Evolutionary conservation across 1,284 basidiomycete genomes (phyloP).

Genomic region (Ceratobasidium sp.): DNA sequence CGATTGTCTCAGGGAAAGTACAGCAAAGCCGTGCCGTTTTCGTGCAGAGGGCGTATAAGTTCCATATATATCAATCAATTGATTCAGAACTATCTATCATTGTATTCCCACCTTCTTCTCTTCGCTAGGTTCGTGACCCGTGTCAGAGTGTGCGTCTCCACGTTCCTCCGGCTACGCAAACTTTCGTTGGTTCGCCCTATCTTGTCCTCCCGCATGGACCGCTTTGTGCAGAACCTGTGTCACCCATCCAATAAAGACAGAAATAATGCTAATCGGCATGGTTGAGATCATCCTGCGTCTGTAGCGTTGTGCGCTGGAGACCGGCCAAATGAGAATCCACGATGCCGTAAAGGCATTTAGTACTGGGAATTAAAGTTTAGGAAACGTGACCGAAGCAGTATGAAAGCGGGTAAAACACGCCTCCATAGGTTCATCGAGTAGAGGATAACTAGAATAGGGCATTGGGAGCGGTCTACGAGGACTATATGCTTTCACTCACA

Average conservation of each 20-base stretch:
- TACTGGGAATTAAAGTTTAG: not conserved
- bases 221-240: conserved; percentile 14
- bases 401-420: not conserved
- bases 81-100: not conserved
- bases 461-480: not conserved
- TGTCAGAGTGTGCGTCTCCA: not conserved
- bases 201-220: not conserved
- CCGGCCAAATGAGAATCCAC: conserved; percentile 42
- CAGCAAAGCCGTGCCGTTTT: no score
- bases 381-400: not conserved
- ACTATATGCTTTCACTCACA: conserved; percentile 6
- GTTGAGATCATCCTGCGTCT: conserved; percentile 39
- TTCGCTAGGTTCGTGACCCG: not conserved
- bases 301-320: conserved; percentile 39
- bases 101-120: not conserved
- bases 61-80: no score
- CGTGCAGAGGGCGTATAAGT: no score
- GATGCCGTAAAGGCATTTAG: conserved; percentile 24
- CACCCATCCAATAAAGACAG: conserved; percentile 19
- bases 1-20: no score
- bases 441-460: not conserved
- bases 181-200: not conserved
- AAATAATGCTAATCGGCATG: conserved; percentile 38
- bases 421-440: conserved; percentile 45
- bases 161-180: not conserved